Evolutionary conservation across 441 rosid genomes (phyloP), one percentile per base, ranked within the genome.

Genomic region (Pelargonium fulgidum): DNA sequence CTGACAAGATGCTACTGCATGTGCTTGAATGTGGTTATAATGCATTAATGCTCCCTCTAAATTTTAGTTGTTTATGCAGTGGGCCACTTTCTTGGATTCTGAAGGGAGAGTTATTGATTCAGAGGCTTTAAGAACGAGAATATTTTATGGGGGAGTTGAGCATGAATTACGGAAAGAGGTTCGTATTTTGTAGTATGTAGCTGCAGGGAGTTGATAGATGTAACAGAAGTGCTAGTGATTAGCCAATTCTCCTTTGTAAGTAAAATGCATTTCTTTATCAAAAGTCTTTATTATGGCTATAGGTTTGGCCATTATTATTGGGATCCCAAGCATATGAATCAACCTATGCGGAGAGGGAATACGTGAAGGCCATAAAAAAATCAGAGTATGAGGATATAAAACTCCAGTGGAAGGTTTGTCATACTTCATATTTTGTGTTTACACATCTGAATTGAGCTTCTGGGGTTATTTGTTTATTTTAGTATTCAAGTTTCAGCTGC

Each of bases 61-160:
- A 13, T 62, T 68, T 62, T 33, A 61, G 20, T 72, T 68, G 65
- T 70, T 19, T 64, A 75, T 77, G 73, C 84, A 92, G 99, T 89
- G 93, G 92, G 80, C 83, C 66, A 84, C 87, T 47, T 89, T 89
- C 84, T 75, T 92, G 89, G 96, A 90, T 79, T 85, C 85, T 68
- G 97, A 92, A 81, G 96, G 98, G 70, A 87, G 95, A 70, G 84
- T 92, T 64, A 73, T 80, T 68, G 91, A 89, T 81, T 71, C 96
- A 66, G 76, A 83, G 77, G 90, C 90, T 64, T 82, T 90, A 65
- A 83, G 86, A 75, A 85, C 83, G 78, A 90, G 97, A 85, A 82
- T 95, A 71, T 92, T 92, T 82, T 92, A 90, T 77, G 99, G 99
- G 68, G 99, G 98, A 83, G 83, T 88, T 76, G 97, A 90, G 67